Evolutionary conservation across 306 rosid species (phyloP).

Genomic region (Vigna trinervia): DNA sequence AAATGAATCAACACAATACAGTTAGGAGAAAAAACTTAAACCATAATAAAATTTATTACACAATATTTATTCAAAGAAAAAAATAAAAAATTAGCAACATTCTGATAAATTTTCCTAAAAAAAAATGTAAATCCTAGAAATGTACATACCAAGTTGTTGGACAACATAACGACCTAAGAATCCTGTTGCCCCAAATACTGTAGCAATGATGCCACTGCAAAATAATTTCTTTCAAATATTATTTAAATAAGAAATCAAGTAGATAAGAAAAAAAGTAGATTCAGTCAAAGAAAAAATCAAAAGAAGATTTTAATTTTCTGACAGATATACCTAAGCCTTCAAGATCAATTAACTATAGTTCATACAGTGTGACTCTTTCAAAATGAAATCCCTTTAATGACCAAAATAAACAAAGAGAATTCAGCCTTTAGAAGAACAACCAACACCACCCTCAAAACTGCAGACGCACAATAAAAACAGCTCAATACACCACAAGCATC

Average conservation of each 20-base stretch:
- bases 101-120: slow-evolving; percentile 16
- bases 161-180: slow-evolving; percentile 99
- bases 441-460: slow-evolving; percentile 9
- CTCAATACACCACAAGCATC: slow-evolving; percentile 13
- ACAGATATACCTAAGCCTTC: slow-evolving; percentile 11
- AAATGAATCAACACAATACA: slow-evolving; percentile 23
- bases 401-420: slow-evolving; percentile 24
- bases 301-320: slow-evolving; percentile 20
- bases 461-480: slow-evolving; percentile 22
- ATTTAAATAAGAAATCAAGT: slow-evolving; percentile 20
- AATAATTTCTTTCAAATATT: slow-evolving; percentile 40
- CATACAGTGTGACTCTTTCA: slow-evolving; percentile 4
- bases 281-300: neutral
- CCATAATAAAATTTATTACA: neutral
- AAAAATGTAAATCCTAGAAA: slow-evolving; percentile 17
- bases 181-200: slow-evolving; percentile 98
- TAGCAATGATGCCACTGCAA: slow-evolving; percentile 90
- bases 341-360: slow-evolving; percentile 27
- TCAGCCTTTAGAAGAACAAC: neutral
- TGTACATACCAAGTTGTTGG: slow-evolving; percentile 90
- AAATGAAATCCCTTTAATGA: slow-evolving; percentile 26
- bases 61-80: neutral
- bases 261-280: slow-evolving; percentile 19
- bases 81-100: neutral
- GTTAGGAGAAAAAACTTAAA: slow-evolving; percentile 21